phyloP scores from a whole-genome alignment of 2,329 filamentous ascomycete genomes.

The Microcyclosporella mali region DNA sequence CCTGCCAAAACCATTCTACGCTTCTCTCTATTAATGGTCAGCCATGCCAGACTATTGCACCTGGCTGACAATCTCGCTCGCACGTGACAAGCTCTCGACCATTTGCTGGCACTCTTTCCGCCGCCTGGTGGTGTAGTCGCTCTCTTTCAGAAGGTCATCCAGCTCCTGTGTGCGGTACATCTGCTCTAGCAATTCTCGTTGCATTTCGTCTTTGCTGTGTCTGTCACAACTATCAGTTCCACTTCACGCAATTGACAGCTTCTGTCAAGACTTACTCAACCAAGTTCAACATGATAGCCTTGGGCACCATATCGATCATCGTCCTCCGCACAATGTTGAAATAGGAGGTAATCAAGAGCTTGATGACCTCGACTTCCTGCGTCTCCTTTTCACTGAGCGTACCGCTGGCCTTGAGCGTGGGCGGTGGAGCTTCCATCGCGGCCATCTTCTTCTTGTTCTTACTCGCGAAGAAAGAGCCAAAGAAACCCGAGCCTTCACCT shows the following conservation, averaged over 20 bases:
- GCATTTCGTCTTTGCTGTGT: slow-evolving; percentile 97
- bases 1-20: too few relatives aligned
- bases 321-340: slow-evolving; percentile 97
- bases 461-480: slow-evolving; percentile 95
- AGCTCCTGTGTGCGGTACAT: slow-evolving; percentile 91
- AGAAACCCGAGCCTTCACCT: slow-evolving; percentile 63
- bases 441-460: slow-evolving; percentile 99
- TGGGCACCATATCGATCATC: slow-evolving; percentile 99
- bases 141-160: slow-evolving; percentile 94
- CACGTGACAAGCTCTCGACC: slow-evolving; percentile 78
- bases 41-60: slow-evolving; percentile 45
- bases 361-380: slow-evolving; percentile 97
- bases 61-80: slow-evolving; percentile 90
- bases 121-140: slow-evolving; percentile 88
- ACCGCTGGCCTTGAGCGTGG: slow-evolving; percentile 88
- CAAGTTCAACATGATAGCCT: slow-evolving; percentile 96
- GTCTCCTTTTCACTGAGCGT: slow-evolving; percentile 89
- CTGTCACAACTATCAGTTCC: slow-evolving; percentile 39
- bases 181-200: slow-evolving; percentile 90
- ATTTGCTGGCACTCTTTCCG: slow-evolving; percentile 99
- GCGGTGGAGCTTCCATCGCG: slow-evolving; percentile 94
- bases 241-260: neutral
- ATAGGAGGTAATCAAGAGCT: slow-evolving; percentile 92
- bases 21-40: too few relatives aligned
- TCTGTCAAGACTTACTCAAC: slow-evolving; percentile 68